Base-by-base conservation (phyloP, 495 filamentous ascomycete species). In the Halenospora varia region DNA sequence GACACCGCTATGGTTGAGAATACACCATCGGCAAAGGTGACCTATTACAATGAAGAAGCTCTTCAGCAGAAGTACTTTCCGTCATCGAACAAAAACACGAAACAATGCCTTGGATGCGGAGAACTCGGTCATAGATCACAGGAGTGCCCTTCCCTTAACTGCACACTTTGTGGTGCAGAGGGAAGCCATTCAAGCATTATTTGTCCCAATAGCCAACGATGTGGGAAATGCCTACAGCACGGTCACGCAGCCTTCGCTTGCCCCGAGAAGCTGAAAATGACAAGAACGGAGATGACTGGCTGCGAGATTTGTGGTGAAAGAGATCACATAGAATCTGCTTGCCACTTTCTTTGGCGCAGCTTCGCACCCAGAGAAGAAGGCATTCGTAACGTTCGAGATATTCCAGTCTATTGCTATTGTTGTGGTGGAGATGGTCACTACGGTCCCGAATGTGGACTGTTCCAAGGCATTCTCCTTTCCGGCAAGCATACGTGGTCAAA, bases 261-360 rank as follows among this genome's bases (percentile, higher is more conserved):
- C 39, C 53, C 56, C 3, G 56, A 65, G 23, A 68, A 65, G 41
- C 55, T 68, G n/a, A 6, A 9, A 3, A 20, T 17, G 23, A 22
- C 54, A 1, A 48, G 18, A 40, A 44, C 53, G 13, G 65, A 65
- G 46, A 29, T 26, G 20, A 19, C 44, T 19, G 17, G 20, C 2
- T 68, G 65, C 45, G 60, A 59, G 17, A 25, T 65, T 10, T 68
- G 65, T 55, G 19, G 39, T 10, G 60, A 53, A 8, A 51, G 25
- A 23, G 57, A 59, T 41, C 65, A 68, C 40, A 22, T 56, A 11
- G 65, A 68, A 20, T 20, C 8, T 9, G 52, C 19, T 13, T 68
- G 65, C 48, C 62, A 68, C n/a, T 53, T 47, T n/a, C 55, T 65
- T 2, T 68, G 65, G 65, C 59, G 65, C 13, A 63, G 56, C 35